These are phyloP conservation scores for Cocos nucifera DNA, from an alignment of 176 grass and related monocot genomes.

Conservation along the genomic window DNA sequence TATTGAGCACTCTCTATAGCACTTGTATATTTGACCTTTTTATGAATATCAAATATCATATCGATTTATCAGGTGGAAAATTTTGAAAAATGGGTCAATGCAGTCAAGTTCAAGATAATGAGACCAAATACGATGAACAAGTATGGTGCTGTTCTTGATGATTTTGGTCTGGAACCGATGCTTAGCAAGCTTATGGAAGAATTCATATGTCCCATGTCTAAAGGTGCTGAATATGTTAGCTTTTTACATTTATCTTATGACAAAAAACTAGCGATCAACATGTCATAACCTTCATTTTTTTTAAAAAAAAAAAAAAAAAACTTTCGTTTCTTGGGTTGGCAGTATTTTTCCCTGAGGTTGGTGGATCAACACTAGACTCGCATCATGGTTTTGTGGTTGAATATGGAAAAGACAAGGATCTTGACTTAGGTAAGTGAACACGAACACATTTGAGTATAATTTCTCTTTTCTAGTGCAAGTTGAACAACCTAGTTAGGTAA, in stretches of 20 bases:
- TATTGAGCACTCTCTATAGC: too few species aligned
- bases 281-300: too few species aligned
- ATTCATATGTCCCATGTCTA: slow-evolving; percentile 75
- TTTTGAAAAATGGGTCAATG: slow-evolving; percentile 87
- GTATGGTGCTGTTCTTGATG: slow-evolving; percentile 94
- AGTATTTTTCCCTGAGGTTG: slow-evolving; percentile 87
- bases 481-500: too few species aligned
- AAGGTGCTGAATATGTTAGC: slow-evolving; percentile 28
- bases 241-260: neutral
- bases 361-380: slow-evolving; percentile 71
- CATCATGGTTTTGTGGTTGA: slow-evolving; percentile 99
- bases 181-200: slow-evolving; percentile 89
- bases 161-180: slow-evolving; percentile 93
- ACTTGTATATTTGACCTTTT: too few species aligned
- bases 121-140: slow-evolving; percentile 99
- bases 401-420: slow-evolving; percentile 89
- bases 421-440: slow-evolving; percentile 61
- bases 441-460: neutral
- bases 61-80: slow-evolving; percentile 66
- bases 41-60: too few species aligned
- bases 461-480: too few species aligned
- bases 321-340: slow-evolving; percentile 23
- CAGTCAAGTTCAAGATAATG: slow-evolving; percentile 91
- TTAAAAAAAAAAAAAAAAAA: neutral
- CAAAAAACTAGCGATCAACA: too few species aligned